A percentile compares a stretch with the other conserved stretches of the same genome.
Conservation (phyloP, 2,329 filamentous ascomycete genomes). For the Emergomyces orientalis region DNA sequence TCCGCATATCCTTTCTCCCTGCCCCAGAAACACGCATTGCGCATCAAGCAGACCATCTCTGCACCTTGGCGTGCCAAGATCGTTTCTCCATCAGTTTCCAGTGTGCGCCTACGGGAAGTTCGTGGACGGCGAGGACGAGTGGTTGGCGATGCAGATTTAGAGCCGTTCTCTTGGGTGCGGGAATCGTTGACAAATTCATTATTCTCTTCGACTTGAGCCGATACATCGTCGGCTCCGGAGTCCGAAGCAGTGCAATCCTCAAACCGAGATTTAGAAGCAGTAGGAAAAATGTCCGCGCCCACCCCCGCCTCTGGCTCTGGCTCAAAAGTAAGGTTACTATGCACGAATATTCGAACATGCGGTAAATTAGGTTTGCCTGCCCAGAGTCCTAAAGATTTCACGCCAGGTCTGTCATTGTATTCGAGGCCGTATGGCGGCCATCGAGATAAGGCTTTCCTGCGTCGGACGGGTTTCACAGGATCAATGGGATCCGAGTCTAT, state of each 20-base stretch:
- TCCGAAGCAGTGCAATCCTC: not conserved
- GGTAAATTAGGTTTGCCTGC: conserved; percentile 25
- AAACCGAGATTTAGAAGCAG: not conserved
- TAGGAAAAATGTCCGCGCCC: not conserved
- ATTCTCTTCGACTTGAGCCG: not conserved
- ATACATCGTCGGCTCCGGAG: not conserved
- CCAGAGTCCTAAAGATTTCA: conserved; percentile 11
- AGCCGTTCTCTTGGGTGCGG: not conserved
- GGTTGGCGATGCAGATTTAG: not conserved
- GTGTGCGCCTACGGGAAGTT: not conserved
- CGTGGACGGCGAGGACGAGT: not conserved
- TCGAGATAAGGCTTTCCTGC: conserved; percentile 29
- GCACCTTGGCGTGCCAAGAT: conserved; percentile 31
- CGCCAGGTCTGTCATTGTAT: conserved; percentile 22
- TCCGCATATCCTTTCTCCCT: conserved; percentile 33
- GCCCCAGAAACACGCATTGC: conserved; percentile 36
- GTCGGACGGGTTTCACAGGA: conserved; percentile 18
- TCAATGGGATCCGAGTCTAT: conserved; percentile 1
- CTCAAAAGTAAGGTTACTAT: conserved; percentile 5
- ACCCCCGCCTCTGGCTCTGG: not conserved
- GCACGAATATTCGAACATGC: conserved; percentile 24
- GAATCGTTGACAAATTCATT: not conserved
- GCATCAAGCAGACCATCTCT: conserved; percentile 36
- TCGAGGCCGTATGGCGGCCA: conserved; percentile 34
- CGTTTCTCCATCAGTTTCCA: conserved; percentile 15